Conservation (phyloP, 2,329 filamentous ascomycete genomes). For the Falciphora oryzae region DNA sequence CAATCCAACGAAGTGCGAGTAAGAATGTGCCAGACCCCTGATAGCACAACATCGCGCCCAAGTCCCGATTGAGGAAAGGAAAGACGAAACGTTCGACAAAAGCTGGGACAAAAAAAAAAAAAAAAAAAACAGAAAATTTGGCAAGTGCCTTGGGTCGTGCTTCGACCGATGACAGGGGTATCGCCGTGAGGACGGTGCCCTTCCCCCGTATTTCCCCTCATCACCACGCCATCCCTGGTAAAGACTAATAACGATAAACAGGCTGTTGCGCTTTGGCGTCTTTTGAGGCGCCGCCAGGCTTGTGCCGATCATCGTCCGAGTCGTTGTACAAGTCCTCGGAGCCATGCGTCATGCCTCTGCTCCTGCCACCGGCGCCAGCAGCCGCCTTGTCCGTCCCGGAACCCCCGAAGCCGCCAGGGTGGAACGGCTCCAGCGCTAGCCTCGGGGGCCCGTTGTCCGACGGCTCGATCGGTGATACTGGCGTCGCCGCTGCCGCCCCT, state of each 20-base stretch:
- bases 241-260: no score
- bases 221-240: no score
- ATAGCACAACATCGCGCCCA: neutral
- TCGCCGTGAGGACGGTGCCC: neutral
- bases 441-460: neutral
- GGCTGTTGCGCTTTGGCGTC: no score
- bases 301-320: conserved; percentile 1
- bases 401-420: conserved; percentile 17
- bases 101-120: conserved; percentile 7
- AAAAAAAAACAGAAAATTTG: neutral
- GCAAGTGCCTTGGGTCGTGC: neutral
- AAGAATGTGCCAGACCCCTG: neutral
- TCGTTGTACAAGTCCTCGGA: conserved; percentile 6
- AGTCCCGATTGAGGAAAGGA: neutral
- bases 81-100: neutral
- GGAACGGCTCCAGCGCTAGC: neutral
- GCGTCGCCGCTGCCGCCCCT: no score
- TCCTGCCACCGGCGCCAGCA: neutral
- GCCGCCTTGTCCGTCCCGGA: conserved; percentile 1
- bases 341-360: conserved; percentile 7
- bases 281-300: neutral
- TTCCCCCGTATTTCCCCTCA: no score
- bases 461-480: no score
- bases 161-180: neutral
- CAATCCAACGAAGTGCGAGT: neutral